Base-by-base conservation (phyloP, 495 filamentous ascomycete species). In the Lasiosphaeria miniovina region DNA sequence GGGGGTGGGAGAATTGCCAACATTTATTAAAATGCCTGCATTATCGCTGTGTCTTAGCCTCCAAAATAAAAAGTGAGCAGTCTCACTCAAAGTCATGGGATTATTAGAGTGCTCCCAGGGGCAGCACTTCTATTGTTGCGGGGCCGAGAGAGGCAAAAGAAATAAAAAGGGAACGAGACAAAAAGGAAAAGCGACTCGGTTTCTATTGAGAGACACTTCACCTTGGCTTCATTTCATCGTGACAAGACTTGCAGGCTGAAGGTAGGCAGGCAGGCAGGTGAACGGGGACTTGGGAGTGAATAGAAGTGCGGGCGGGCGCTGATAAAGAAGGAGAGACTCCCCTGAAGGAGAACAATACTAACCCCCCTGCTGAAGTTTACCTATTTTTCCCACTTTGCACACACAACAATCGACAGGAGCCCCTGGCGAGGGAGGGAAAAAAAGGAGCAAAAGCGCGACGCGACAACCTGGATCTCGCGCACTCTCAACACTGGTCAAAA, bases 41-140 rank as follows among this genome's bases (percentile, higher is more conserved):
- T 65, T 65, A 64, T 61, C 62, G 57, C 62, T 56, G 55, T 56
- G 36, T 61, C 55, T 60, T 58, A 58, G 41, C 55, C 52, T 55
- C 59, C 52, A 57, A 56, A 61, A 56, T 34, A 54, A 61, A 62
- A 49, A 17, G 49, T 58, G 49, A 60, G 41, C 38, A 49, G 36
- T 12, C 14, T 43, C 36, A 52, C 43, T 46, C 43, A 46, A 2
- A n/a, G 43, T 9, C 12, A n/a, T 11, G 12, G 7, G 11, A 46
- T 14, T 14, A 46, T 11, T 46, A 46, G 43, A 14, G 43, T 46
- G 2, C 24, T 24, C 24, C 24, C 24, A 24, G 24, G 24, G 24
- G 24, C 24, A 0, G 24, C 24, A 24, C 24, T 24, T 24, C 24
- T 2, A 24, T 24, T 24, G 24, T 24, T 24, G 24, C 24, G 24